Percentiles rank a stretch among this genome's conserved stretches.
Evolutionary conservation across 345 rosid genomes (phyloP).

Genomic region (Citrus trifoliata): DNA sequence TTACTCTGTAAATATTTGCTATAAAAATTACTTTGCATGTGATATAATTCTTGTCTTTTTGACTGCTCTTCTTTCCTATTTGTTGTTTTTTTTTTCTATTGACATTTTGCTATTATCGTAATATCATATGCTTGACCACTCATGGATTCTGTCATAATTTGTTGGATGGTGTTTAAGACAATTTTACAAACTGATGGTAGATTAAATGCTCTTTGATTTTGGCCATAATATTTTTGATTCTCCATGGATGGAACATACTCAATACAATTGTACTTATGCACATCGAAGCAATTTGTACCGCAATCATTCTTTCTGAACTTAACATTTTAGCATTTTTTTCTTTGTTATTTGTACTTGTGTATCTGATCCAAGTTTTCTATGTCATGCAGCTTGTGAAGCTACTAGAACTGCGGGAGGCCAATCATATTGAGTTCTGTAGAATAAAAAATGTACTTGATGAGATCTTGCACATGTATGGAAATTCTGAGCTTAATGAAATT

Average conservation of each 20-base stretch:
- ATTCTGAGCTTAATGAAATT: slow-evolving; percentile 61
- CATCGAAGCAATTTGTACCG: neutral
- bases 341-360: slow-evolving; percentile 1
- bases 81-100: neutral
- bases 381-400: slow-evolving; percentile 88
- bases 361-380: slow-evolving; percentile 21
- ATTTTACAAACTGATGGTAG: neutral
- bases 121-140: neutral
- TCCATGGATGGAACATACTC: neutral
- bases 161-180: neutral
- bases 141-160: neutral
- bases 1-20: slow-evolving; percentile 7
- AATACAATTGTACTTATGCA: neutral
- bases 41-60: neutral
- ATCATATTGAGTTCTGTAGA: slow-evolving; percentile 89
- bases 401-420: slow-evolving; percentile 89
- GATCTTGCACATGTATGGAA: slow-evolving; percentile 64
- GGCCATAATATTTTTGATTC: neutral
- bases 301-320: neutral
- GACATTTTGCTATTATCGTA: neutral
- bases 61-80: neutral
- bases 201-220: neutral
- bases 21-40: slow-evolving; percentile 1
- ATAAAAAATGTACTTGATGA: slow-evolving; percentile 83
- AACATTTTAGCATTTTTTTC: neutral